phyloP scores from a whole-genome alignment of 202 grass and related monocot genomes.

The Hordeum pubiflorum region DNA sequence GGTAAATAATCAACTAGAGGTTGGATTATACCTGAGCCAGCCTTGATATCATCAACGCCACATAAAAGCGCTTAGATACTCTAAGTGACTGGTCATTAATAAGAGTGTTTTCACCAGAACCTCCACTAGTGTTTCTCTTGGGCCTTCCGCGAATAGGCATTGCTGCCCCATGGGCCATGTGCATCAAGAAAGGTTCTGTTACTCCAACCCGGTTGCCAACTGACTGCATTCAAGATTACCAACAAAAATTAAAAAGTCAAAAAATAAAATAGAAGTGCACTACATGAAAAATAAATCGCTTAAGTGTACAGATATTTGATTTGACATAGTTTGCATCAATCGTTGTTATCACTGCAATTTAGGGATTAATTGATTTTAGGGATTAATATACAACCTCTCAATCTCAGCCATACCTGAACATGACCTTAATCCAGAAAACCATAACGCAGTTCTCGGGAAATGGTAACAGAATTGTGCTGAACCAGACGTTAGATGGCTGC shows the following conservation, averaged over 20 bases:
- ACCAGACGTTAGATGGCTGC: not conserved
- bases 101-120: conserved; percentile 32
- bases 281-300: not conserved
- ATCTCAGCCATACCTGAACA: not conserved
- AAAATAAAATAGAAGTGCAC: conserved; percentile 2
- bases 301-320: not conserved
- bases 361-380: not conserved
- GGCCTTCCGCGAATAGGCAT: conserved; percentile 50
- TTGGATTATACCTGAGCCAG: conserved; percentile 65
- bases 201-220: conserved; percentile 87
- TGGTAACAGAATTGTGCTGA: not conserved
- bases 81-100: conserved; percentile 62
- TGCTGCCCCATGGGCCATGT: conserved; percentile 82
- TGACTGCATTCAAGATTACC: conserved; percentile 45
- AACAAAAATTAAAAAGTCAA: conserved; percentile 3
- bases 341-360: not conserved
- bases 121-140: conserved; percentile 30
- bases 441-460: not conserved
- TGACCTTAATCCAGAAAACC: not conserved
- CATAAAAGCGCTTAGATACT: conserved; percentile 89
- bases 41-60: conserved; percentile 86
- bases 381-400: not conserved
- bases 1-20: not conserved
- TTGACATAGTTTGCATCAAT: not conserved
- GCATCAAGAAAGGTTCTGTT: conserved; percentile 84